A percentile compares a stretch with the other conserved stretches of the same genome.
These are phyloP conservation scores for Phytophthora lateralis DNA, from an alignment of 352 stramenopile species.

Conservation along the genomic window DNA sequence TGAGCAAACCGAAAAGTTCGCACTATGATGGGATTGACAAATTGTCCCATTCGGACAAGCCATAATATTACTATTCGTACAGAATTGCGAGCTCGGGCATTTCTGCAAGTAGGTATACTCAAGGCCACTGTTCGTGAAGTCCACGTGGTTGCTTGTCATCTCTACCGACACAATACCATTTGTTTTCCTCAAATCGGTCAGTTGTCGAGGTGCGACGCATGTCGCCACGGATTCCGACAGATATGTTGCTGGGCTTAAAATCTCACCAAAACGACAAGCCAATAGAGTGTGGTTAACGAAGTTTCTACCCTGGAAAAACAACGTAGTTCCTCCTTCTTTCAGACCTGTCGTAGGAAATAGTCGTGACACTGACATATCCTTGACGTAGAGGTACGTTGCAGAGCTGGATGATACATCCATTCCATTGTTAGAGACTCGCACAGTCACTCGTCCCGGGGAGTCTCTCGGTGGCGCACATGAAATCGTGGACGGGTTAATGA, in stretches of 20 bases:
- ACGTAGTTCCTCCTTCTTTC: slow-evolving; percentile 75
- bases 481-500: slow-evolving; percentile 53
- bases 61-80: slow-evolving; percentile 53
- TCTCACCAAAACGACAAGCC: slow-evolving; percentile 87
- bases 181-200: slow-evolving; percentile 47
- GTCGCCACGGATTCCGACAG: slow-evolving; percentile 74
- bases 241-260: slow-evolving; percentile 72
- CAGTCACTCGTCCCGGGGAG: slow-evolving; percentile 54
- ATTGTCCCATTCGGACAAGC: slow-evolving; percentile 91
- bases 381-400: slow-evolving; percentile 79
- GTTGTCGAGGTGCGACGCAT: slow-evolving; percentile 82
- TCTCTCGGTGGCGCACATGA: slow-evolving; percentile 67
- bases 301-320: slow-evolving; percentile 94
- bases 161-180: slow-evolving; percentile 71
- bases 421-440: slow-evolving; percentile 87
- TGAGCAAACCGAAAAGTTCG: slow-evolving; percentile 95
- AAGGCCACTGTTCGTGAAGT: slow-evolving; percentile 78
- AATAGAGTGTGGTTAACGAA: slow-evolving; percentile 93
- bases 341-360: slow-evolving; percentile 79
- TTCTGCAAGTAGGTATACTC: slow-evolving; percentile 77
- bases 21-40: slow-evolving; percentile 39
- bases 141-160: slow-evolving; percentile 86
- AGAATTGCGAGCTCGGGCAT: slow-evolving; percentile 71
- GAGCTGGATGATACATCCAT: slow-evolving; percentile 59
- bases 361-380: slow-evolving; percentile 80